Base-by-base conservation (phyloP, 148 eudicot genomes). In the Vaccinium corymbosum region DNA sequence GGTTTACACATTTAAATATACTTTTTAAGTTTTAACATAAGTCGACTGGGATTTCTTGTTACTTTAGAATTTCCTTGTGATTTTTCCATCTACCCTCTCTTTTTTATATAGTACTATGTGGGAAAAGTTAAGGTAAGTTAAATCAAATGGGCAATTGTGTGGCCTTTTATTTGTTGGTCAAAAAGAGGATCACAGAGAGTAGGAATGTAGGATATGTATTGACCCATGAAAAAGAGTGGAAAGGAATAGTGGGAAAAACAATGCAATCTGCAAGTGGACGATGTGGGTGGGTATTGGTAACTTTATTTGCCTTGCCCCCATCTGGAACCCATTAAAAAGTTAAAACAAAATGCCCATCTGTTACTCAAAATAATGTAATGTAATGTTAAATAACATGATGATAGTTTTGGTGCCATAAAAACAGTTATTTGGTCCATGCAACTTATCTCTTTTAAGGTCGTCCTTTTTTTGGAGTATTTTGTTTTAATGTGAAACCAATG, bases 161-260 rank as follows among this genome's bases (percentile, higher is more conserved):
- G n/a, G 3, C 59, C 46, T 16, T 80, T 38, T 56, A 35, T 59
- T 42, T 79, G 55, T 81, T 76, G 83, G 89, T 88, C 89, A 88
- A 80, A 85, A 73, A 75, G 78, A 22, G 52, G 7, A 62, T 42
- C 15, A 70, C 61, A 64, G 6, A 56, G 57, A 32, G 48, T 29
- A 29, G 64, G 72, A 52, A 46, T 79, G n/a, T 57, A 16, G 52
- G 62, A 57, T 57, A 8, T 75, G 42, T 80, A 85, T 81, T 76
- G 13, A 35, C 68, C 68, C 68, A n/a, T n/a, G 13, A 25, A 77
- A 81, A 83, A 75, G 81, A 78, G 42, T 80, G 86, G 73, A 88
- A 80, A 88, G 80, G 75, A 85, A 81, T 75, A 52, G 83, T 59
- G 66, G 83, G 25, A 78, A 13, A 25, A 70, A 46, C 74, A 51